Evolutionary conservation across 257 asterid genomes (phyloP), one percentile per base, ranked within the genome.

Genomic region (Leonotis leonurus): DNA sequence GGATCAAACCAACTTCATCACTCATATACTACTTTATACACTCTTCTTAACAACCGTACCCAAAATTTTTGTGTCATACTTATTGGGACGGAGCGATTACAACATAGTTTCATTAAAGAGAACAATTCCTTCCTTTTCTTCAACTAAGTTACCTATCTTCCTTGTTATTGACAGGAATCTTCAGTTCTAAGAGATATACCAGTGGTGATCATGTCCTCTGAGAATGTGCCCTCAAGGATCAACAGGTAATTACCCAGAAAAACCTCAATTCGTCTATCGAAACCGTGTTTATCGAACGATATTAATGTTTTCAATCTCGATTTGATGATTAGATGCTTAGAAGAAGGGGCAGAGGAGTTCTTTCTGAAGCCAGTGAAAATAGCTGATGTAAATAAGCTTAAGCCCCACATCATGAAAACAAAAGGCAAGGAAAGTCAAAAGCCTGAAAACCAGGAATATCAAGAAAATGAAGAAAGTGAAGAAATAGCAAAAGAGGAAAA

Each of bases 171-270:
- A 39, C 85, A 92, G 97, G 97, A 89, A 80, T 89, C 99, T 62
- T 76, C 99, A 68, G 68, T 75, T 53, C 77, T 92, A 70, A 86
- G 76, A 76, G 68, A 86, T 65, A 89, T 92, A 62, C 99, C 97
- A n/a, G 97, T 92, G 40, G 99, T 92, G 69, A 89, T 92, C 13
- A 89, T 92, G 97, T 92, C 99, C 33, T 92, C 97, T 46, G 97
- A 92, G 82, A 83, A 92, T 80, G 96, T 85, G n/a, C 94, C 97
- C 53, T 85, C 97, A 50, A 87, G 99, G 68, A 89, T 92, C 81
- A 87, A 67, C 76, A 92, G 97, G 97, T 92, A 75, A 39, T 8
- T 32, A n/a, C n/a, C n/a, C n/a, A n/a, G n/a, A n/a, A n/a, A n/a
- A n/a, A n/a, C n/a, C n/a, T n/a, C n/a, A n/a, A n/a, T n/a, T n/a